Evolutionary conservation across 257 asterid genomes (phyloP).

Genomic region (Penstemon newberryi): DNA sequence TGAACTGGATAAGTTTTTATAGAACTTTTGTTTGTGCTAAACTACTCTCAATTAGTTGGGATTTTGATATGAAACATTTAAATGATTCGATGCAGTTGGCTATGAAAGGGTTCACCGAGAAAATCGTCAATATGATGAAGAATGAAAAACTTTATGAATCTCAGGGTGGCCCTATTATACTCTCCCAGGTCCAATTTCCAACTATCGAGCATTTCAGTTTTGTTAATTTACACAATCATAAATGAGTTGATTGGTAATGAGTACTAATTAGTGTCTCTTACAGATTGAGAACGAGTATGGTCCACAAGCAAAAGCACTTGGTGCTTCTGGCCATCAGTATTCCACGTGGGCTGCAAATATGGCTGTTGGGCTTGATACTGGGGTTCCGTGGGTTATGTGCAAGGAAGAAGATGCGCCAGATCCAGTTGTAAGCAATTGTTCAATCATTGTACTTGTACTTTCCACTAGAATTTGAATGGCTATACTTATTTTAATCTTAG

Average conservation of each 20-base stretch:
- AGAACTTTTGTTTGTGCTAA: slow-evolving; percentile 8
- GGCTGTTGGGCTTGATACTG: slow-evolving; percentile 59
- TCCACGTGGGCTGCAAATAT: slow-evolving; percentile 69
- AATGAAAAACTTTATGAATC: slow-evolving; percentile 65
- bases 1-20: slow-evolving; percentile 3
- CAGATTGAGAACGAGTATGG: slow-evolving; percentile 83
- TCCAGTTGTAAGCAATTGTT: slow-evolving; percentile 61
- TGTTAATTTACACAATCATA: not conserved
- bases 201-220: not conserved
- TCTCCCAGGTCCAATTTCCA: slow-evolving; percentile 65
- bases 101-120: slow-evolving; percentile 76
- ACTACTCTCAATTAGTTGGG: slow-evolving; percentile 1
- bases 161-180: slow-evolving; percentile 92
- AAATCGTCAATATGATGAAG: slow-evolving; percentile 79
- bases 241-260: slow-evolving; percentile 8
- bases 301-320: slow-evolving; percentile 50
- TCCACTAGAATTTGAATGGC: not conserved
- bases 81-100: slow-evolving; percentile 52
- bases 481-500: not conserved
- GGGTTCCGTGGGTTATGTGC: slow-evolving; percentile 85
- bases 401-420: slow-evolving; percentile 87
- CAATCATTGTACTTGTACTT: not conserved
- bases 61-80: slow-evolving; percentile 16
- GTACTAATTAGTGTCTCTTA: slow-evolving; percentile 23
- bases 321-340: slow-evolving; percentile 52